phyloP scores from a whole-genome alignment of 2,329 filamentous ascomycete genomes.

The Fusarium staphyleae region DNA sequence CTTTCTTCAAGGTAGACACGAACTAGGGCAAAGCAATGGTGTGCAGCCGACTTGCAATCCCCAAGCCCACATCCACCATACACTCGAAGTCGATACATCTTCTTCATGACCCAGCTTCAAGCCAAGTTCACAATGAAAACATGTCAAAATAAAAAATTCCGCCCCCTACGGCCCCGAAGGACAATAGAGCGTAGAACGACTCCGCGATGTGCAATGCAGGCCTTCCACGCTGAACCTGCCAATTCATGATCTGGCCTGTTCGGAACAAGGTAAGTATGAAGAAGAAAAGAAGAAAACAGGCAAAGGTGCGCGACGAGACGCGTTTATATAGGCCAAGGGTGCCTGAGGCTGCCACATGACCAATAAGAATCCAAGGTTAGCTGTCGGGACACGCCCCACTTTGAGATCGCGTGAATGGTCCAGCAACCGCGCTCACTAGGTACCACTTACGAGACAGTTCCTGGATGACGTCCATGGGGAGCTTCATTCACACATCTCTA shows the following conservation, averaged over 20 bases:
- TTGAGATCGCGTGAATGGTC: constrained; percentile 20
- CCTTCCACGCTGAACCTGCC: neutral
- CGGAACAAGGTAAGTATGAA: neutral
- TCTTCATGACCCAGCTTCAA: too few relatives aligned
- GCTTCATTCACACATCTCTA: constrained; percentile 16
- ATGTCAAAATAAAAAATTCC: neutral
- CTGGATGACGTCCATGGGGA: constrained; percentile 29
- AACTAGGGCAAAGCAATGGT: too few relatives aligned
- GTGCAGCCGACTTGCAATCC: too few relatives aligned
- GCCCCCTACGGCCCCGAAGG: neutral
- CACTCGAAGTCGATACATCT: too few relatives aligned
- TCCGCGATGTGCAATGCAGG: neutral
- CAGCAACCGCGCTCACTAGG: constrained; percentile 16
- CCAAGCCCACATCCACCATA: too few relatives aligned
- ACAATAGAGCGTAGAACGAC: neutral
- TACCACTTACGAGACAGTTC: neutral
- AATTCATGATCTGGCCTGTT: neutral
- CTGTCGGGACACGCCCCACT: constrained; percentile 8
- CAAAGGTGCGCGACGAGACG: neutral
- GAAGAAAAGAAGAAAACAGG: neutral
- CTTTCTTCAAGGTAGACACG: too few relatives aligned
- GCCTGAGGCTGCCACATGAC: neutral
- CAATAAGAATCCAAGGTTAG: constrained; percentile 15
- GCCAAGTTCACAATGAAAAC: too few relatives aligned
- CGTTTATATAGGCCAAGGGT: neutral